Evolutionary conservation across 192 early-diverging fungal species (phyloP).

Genomic region (Backusella luteola): DNA sequence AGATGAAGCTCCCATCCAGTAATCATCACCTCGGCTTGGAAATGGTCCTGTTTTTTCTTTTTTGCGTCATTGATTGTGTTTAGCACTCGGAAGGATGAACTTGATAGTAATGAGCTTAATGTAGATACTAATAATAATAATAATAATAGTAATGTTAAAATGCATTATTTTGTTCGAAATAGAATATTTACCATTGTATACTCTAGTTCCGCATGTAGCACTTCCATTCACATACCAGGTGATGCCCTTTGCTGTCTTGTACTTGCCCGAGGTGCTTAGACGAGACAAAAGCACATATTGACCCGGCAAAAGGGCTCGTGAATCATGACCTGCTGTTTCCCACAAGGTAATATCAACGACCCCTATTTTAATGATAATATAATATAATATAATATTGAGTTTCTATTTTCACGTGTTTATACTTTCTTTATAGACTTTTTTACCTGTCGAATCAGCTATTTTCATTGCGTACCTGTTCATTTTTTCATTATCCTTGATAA

Average conservation of each 20-base stretch:
- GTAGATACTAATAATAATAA: constrained; percentile 8
- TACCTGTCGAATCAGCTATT: constrained; percentile 26
- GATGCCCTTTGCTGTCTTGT: not conserved
- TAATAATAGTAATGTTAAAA: no score
- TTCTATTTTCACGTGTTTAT: constrained; percentile 14
- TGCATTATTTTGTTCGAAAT: not conserved
- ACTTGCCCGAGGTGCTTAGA: constrained; percentile 8
- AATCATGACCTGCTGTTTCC: constrained; percentile 20
- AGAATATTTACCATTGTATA: constrained; percentile 21
- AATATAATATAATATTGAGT: not conserved
- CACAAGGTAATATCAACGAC: constrained; percentile 29
- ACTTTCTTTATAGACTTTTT: not conserved
- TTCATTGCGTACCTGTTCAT: constrained; percentile 30
- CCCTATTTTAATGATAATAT: not conserved
- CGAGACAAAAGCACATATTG: constrained; percentile 20
- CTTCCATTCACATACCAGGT: constrained; percentile 34
- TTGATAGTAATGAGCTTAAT: constrained; percentile 10
- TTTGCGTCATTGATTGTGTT: not conserved
- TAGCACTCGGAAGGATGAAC: constrained; percentile 2
- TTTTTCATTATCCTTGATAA: not conserved
- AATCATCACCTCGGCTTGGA: constrained; percentile 10
- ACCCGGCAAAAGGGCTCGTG: constrained; percentile 12
- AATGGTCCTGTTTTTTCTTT: constrained; percentile 11
- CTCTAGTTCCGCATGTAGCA: constrained; percentile 12
- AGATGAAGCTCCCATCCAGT: constrained; percentile 22